A percentile compares a stretch with the other conserved stretches of the same genome.
phyloP scores from a whole-genome alignment of 2,329 filamentous ascomycete genomes.

The Aspergillus ibericus region DNA sequence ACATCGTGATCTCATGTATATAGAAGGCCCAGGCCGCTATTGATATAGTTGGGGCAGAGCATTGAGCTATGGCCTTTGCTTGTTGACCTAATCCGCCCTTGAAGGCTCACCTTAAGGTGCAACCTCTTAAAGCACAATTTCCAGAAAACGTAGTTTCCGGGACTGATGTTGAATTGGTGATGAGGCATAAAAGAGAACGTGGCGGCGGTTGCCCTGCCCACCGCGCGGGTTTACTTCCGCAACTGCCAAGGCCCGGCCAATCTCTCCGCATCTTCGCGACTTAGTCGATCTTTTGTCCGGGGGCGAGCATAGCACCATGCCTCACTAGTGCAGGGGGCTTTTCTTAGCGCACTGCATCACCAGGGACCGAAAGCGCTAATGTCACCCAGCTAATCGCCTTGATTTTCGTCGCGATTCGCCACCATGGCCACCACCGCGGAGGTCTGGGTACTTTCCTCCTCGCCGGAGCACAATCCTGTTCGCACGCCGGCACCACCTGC shows the following conservation, averaged over 20 bases:
- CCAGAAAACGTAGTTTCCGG: too few relatives aligned
- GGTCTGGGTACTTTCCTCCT: slow-evolving; percentile 44
- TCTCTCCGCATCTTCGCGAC: slow-evolving; percentile 1
- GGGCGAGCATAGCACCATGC: background rate
- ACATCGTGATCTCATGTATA: background rate
- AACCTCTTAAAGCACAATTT: too few relatives aligned
- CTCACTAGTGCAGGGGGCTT: background rate
- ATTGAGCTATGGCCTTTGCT: background rate
- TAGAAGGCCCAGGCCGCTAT: background rate
- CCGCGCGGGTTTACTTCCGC: slow-evolving; percentile 22
- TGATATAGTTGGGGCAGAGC: background rate
- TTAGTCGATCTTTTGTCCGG: background rate
- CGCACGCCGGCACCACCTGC: slow-evolving; percentile 31
- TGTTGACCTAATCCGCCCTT: too few relatives aligned
- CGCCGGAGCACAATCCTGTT: slow-evolving; percentile 36
- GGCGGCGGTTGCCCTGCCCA: slow-evolving; percentile 36
- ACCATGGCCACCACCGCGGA: slow-evolving; percentile 42
- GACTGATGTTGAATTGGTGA: slow-evolving; percentile 7
- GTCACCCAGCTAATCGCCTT: background rate
- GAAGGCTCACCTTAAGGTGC: too few relatives aligned
- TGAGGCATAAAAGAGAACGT: background rate
- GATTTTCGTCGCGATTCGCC: background rate
- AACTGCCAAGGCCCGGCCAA: slow-evolving; percentile 36
- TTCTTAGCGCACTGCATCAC: background rate
- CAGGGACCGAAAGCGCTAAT: background rate